A percentile compares a stretch with the other conserved stretches of the same genome.
phyloP scores from a whole-genome alignment of 352 stramenopile species.

The Discostella stelligera region DNA sequence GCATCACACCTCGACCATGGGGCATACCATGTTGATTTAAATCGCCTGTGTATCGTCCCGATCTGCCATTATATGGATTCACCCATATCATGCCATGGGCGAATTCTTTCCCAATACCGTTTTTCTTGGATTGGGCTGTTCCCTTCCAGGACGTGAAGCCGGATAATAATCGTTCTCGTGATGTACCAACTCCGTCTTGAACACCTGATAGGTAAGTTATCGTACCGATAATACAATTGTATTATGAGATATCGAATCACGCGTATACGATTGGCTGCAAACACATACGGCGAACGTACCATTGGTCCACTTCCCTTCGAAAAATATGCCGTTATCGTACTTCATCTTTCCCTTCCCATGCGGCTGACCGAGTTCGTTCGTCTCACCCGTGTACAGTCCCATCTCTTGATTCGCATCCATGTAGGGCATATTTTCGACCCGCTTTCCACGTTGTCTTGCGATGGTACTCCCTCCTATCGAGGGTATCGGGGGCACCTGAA shows the following conservation, averaged over 20 bases:
- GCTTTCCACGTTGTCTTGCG: not conserved
- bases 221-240: not conserved
- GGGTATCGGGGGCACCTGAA: not conserved
- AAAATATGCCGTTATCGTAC: constrained; percentile 37
- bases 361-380: constrained; percentile 26
- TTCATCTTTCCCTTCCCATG: constrained; percentile 45
- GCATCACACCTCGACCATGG: constrained; percentile 33
- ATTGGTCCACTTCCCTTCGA: constrained; percentile 35
- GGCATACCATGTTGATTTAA: constrained; percentile 22
- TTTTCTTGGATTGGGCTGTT: not conserved
- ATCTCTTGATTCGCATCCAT: constrained; percentile 36
- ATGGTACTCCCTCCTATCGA: not conserved
- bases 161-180: constrained; percentile 4
- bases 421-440: constrained; percentile 40
- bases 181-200: constrained; percentile 1
- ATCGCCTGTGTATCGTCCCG: constrained; percentile 25
- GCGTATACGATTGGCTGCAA: no score
- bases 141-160: constrained; percentile 3
- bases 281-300: constrained; percentile 8
- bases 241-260: not conserved
- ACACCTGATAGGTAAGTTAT: constrained; percentile 21
- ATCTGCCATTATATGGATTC: constrained; percentile 5
- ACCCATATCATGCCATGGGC: constrained; percentile 31
- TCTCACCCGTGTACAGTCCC: constrained; percentile 39
- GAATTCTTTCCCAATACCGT: not conserved